Evolutionary conservation across 805 yeast species (phyloP).

Genomic region (Wickerhamiella sergipiensis): DNA sequence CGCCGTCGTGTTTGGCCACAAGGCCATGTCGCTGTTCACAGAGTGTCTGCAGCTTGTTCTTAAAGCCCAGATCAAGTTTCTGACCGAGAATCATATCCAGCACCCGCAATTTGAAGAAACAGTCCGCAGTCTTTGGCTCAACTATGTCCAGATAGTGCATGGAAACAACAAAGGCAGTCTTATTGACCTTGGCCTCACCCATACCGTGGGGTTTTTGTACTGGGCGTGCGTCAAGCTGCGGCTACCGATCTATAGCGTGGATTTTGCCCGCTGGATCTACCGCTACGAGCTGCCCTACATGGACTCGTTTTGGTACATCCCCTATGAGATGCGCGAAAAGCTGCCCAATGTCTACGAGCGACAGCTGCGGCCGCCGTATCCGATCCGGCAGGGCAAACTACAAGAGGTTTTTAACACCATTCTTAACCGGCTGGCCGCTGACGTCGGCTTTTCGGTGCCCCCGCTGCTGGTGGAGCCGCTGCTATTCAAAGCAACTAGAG

Average conservation of each 20-base stretch:
- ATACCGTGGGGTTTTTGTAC: slow-evolving; percentile 23
- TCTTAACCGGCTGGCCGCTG: not conserved
- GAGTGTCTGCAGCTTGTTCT: slow-evolving; percentile 20
- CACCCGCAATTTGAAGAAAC: slow-evolving; percentile 34
- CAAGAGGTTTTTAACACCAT: not conserved
- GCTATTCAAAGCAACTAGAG: slow-evolving; percentile 30
- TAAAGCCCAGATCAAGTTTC: slow-evolving; percentile 21
- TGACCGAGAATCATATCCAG: slow-evolving; percentile 35
- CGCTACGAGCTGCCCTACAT: slow-evolving; percentile 22
- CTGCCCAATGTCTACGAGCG: not conserved
- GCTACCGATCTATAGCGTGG: slow-evolving; percentile 18
- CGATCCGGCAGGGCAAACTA: not conserved
- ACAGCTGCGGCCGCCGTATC: not conserved
- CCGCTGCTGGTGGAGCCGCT: slow-evolving; percentile 27
- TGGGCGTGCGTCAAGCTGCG: slow-evolving; percentile 15
- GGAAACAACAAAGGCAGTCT: not conserved
- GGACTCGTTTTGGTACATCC: slow-evolving; percentile 6
- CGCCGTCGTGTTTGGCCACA: slow-evolving; percentile 5
- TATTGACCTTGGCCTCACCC: not conserved
- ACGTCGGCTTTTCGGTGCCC: slow-evolving; percentile 3
- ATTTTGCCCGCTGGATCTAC: slow-evolving; percentile 19
- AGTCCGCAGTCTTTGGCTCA: slow-evolving; percentile 35
- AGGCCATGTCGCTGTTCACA: slow-evolving; percentile 2
- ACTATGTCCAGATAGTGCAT: slow-evolving; percentile 16
- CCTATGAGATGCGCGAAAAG: slow-evolving; percentile 3